Conservation (phyloP, 805 yeast genomes). For the Wickerhamomyces queroliae region DNA sequence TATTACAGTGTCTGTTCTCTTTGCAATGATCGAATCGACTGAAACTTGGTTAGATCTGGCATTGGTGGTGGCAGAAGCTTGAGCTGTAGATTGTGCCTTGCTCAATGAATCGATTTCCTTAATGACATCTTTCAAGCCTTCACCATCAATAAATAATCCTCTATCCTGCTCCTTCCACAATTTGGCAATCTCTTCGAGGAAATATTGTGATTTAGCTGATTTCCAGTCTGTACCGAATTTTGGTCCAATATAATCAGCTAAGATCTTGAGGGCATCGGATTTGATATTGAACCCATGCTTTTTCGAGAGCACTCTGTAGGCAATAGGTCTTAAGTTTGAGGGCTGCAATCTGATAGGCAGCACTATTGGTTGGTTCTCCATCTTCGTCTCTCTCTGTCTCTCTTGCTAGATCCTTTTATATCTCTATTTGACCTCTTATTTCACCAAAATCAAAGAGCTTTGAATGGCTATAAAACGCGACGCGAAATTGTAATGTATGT, state of each 20-base stretch:
- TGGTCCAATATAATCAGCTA: conserved; percentile 73
- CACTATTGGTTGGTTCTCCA: conserved; percentile 31
- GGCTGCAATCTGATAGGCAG: conserved; percentile 79
- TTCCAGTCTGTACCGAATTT: conserved; percentile 87
- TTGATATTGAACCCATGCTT: conserved; percentile 89
- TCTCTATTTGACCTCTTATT: not conserved
- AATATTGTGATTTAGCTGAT: conserved; percentile 51
- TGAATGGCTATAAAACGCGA: conserved; percentile 1
- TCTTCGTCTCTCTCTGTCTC: too few species aligned
- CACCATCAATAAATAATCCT: conserved; percentile 80
- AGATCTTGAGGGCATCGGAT: conserved; percentile 68
- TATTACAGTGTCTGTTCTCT: conserved; percentile 6
- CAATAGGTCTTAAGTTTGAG: conserved; percentile 81
- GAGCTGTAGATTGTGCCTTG: conserved; percentile 5
- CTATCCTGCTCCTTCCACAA: conserved; percentile 87
- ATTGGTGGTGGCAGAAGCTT: too few species aligned
- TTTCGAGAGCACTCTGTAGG: conserved; percentile 84
- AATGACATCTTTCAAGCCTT: conserved; percentile 57
- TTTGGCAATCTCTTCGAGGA: conserved; percentile 72
- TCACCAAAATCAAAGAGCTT: too few species aligned
- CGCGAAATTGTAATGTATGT: not conserved
- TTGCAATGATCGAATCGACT: conserved; percentile 1
- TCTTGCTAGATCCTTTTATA: not conserved
- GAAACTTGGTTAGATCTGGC: too few species aligned
- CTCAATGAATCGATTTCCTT: conserved; percentile 41